Evolutionary conservation across 495 filamentous ascomycete genomes (phyloP).

Genomic region (Xylaria flabelliformis): DNA sequence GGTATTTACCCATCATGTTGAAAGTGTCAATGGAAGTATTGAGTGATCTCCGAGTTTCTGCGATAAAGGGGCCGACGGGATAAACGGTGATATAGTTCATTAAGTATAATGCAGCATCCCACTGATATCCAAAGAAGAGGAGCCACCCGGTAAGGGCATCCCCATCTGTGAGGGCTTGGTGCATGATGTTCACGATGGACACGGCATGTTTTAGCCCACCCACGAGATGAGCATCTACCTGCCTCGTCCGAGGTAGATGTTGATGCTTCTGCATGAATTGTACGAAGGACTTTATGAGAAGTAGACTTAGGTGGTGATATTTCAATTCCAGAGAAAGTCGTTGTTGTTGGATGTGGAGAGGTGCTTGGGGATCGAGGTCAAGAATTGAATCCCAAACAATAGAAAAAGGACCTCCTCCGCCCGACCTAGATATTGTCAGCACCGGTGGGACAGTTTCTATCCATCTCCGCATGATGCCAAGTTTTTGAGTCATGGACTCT

Average conservation of each 20-base stretch:
- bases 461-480: not conserved
- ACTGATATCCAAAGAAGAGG: constrained; percentile 2
- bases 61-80: not conserved
- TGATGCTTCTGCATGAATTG: constrained; percentile 4
- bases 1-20: not conserved
- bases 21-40: not conserved
- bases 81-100: not conserved
- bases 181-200: constrained; percentile 2
- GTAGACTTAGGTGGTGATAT: constrained; percentile 1
- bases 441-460: not conserved
- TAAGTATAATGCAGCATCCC: constrained; percentile 9
- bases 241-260: not conserved
- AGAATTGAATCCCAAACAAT: not conserved
- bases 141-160: not conserved
- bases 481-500: not conserved
- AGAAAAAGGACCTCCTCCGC: not conserved
- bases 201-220: not conserved
- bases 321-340: not conserved
- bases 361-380: not conserved
- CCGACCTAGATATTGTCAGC: not conserved
- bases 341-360: not conserved
- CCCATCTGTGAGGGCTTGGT: not conserved
- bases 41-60: constrained; percentile 13
- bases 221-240: not conserved
- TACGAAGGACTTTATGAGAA: constrained; percentile 7